These are phyloP conservation scores for Salvia sclarea DNA, from an alignment of 305 asterid genomes.

Conservation along the genomic window DNA sequence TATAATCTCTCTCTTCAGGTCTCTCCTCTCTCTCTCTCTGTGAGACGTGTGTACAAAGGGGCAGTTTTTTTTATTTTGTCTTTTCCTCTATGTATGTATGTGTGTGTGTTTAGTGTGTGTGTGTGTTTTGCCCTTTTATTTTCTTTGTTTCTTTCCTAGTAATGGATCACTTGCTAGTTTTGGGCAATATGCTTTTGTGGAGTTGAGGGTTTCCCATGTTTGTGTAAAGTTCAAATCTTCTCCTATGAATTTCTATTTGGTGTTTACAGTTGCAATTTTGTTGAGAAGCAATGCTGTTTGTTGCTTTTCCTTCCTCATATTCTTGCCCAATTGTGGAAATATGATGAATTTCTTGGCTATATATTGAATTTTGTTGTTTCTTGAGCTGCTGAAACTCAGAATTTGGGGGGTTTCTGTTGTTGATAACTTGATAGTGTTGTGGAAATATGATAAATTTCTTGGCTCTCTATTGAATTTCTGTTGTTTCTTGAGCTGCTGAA, in stretches of 20 bases:
- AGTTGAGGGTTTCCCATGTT: background rate
- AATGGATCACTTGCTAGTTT: slow-evolving; percentile 18
- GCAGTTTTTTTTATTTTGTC: background rate
- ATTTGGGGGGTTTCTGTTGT: background rate
- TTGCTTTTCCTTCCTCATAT: no score
- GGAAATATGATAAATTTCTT: background rate
- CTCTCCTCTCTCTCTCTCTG: background rate
- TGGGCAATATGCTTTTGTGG: background rate
- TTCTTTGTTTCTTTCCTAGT: slow-evolving; percentile 7
- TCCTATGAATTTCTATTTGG: slow-evolving; percentile 5
- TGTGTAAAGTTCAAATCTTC: background rate
- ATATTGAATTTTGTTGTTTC: slow-evolving; percentile 6
- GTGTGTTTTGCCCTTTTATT: background rate
- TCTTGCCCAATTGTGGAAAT: no score
- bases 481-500: background rate
- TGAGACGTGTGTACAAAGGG: background rate
- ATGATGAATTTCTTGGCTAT: background rate
- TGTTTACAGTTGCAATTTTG: slow-evolving; percentile 1
- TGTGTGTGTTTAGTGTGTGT: background rate
- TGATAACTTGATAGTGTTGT: background rate
- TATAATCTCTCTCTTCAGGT: slow-evolving; percentile 20
- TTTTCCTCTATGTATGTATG: background rate
- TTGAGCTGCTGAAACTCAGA: slow-evolving; percentile 5
- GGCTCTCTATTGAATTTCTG: slow-evolving; percentile 9
- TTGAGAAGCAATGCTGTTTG: background rate